Evolutionary conservation across 2,329 filamentous ascomycete species (phyloP).

Genomic region (Neurospora sp.): DNA sequence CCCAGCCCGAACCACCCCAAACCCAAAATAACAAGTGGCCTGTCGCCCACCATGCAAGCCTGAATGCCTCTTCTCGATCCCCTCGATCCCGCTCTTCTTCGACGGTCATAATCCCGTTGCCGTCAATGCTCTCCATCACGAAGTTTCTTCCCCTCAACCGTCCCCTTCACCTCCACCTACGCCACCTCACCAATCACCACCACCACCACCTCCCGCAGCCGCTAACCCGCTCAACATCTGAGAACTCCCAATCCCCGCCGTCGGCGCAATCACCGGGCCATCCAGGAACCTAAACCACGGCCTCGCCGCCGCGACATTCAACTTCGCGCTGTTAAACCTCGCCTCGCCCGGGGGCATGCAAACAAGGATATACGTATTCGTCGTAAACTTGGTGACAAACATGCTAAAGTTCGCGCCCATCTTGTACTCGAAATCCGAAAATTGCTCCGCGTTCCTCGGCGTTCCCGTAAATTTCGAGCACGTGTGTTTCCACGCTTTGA

Average conservation of each 20-base stretch:
- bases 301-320: slow-evolving; percentile 81
- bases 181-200: background rate
- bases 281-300: slow-evolving; percentile 67
- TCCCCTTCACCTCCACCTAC: background rate
- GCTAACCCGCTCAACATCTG: background rate
- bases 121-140: background rate
- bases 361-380: slow-evolving; percentile 93
- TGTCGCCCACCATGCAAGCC: background rate
- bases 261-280: slow-evolving; percentile 31
- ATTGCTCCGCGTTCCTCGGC: slow-evolving; percentile 72
- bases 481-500: slow-evolving; percentile 95
- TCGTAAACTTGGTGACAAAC: slow-evolving; percentile 91
- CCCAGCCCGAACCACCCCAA: background rate
- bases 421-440: slow-evolving; percentile 72
- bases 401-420: slow-evolving; percentile 72
- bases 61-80: background rate
- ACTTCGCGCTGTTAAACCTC: slow-evolving; percentile 78
- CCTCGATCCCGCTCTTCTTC: background rate
- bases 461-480: slow-evolving; percentile 67
- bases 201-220: slow-evolving; percentile 1
- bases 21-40: background rate
- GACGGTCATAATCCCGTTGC: background rate
- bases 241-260: slow-evolving; percentile 6
- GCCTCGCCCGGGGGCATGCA: slow-evolving; percentile 86
- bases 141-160: background rate